Evolutionary conservation across 305 asterid genomes (phyloP).

Genomic region (Solanum chacoense): DNA sequence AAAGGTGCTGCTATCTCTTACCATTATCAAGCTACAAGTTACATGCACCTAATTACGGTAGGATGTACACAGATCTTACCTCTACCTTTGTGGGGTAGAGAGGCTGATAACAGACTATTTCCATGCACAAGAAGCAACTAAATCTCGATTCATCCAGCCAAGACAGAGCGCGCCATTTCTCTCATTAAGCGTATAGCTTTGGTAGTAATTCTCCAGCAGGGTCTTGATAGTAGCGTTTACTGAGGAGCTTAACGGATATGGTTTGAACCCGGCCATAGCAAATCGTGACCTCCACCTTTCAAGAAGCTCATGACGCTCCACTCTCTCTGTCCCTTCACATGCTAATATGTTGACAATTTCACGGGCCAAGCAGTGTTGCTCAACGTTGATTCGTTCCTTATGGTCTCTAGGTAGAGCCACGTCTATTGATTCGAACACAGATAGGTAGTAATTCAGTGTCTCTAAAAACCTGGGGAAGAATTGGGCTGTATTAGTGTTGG

Average conservation of each 20-base stretch:
- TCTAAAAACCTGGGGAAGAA: constrained; percentile 30
- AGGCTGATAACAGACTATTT: background rate
- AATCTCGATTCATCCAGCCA: constrained; percentile 43
- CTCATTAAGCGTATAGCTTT: constrained; percentile 26
- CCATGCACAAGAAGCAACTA: constrained; percentile 40
- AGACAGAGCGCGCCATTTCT: constrained; percentile 32
- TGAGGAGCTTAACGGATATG: constrained; percentile 30
- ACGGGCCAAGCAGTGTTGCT: constrained; percentile 42
- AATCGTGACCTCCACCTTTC: constrained; percentile 38
- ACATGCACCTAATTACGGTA: background rate
- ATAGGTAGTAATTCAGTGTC: constrained; percentile 30
- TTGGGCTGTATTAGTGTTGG: constrained; percentile 33
- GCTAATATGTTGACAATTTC: constrained; percentile 46
- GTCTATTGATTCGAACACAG: constrained; percentile 39
- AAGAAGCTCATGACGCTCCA: constrained; percentile 39
- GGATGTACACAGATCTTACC: background rate
- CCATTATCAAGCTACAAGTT: background rate
- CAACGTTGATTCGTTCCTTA: constrained; percentile 36
- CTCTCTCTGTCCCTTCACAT: constrained; percentile 41
- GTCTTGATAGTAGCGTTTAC: constrained; percentile 27
- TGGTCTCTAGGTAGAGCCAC: constrained; percentile 33
- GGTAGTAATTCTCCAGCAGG: constrained; percentile 24
- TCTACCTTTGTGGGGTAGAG: background rate
- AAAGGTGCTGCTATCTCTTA: background rate
- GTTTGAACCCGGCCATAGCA: constrained; percentile 35